A percentile compares a stretch with the other conserved stretches of the same genome.
Conservation (phyloP, 495 filamentous ascomycete species). For the Podospora bellae-mahoneyi region DNA sequence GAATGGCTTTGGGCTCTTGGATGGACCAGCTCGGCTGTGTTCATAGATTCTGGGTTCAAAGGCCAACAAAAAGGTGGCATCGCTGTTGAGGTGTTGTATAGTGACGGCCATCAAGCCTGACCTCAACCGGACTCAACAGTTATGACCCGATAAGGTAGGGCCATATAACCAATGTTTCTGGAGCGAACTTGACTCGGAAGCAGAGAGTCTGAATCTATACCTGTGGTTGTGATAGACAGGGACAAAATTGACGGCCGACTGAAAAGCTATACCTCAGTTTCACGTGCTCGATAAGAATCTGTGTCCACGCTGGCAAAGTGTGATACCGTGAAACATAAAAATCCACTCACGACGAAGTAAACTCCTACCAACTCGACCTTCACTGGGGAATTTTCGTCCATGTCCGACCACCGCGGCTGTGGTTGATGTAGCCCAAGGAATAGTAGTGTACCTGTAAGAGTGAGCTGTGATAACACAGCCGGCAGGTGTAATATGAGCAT, state of each 20-base stretch:
- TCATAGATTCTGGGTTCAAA: conserved; percentile 50
- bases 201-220: background rate
- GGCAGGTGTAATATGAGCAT: background rate
- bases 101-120: conserved; percentile 56
- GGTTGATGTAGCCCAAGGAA: background rate
- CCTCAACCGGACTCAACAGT: background rate
- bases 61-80: conserved; percentile 66
- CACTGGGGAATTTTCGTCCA: background rate
- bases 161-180: background rate
- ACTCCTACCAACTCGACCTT: background rate
- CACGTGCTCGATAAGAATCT: background rate
- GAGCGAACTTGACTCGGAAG: background rate
- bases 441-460: background rate
- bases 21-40: conserved; percentile 28
- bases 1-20: conserved; percentile 45
- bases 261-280: background rate
- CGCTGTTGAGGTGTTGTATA: conserved; percentile 64
- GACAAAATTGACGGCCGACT: background rate
- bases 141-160: background rate
- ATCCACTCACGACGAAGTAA: background rate
- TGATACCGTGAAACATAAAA: background rate
- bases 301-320: background rate
- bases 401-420: background rate
- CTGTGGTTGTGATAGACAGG: background rate
- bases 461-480: background rate